Base-by-base conservation (phyloP, 306 rosid genomes). In the Ormosia emarginata region DNA sequence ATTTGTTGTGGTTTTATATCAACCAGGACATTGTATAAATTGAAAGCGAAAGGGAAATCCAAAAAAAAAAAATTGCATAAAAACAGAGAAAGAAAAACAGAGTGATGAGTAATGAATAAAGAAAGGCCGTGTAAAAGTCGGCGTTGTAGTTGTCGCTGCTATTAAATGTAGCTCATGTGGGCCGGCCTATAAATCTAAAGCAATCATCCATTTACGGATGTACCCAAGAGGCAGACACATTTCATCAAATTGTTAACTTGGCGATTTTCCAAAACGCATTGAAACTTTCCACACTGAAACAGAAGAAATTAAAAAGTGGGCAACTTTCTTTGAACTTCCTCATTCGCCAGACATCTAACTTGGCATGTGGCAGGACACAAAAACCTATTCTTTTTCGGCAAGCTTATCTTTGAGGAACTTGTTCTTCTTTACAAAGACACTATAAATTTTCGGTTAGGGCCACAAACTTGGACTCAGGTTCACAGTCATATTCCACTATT, bases 381-480 rank as follows among this genome's bases (percentile, higher is more conserved):
- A 61, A 17, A 34, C 14, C 43, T 30, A 34, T 71, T 72, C 61
- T 36, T 4, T 50, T 81, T 81, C 53, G 80, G 70, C 59, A 80
- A 69, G 43, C 63, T 85, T 77, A 77, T 77, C 81, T 30, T 40
- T 30, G 40, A 76, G 52, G 67, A 37, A 24, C 7, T 43, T 81
- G 73, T 52, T 65, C 67, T 79, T 29, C 55, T 56, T 43, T 70
- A 34, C 72, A 46, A 46, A 14, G 41, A 67, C 53, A 57, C 67
- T 4, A 43, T 40, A 14, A 43, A 52, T 8, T 34, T 40, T 43
- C 3, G 6, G 52, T 52, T 33, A 44, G 74, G 72, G 34, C 65
- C 83, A 81, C 46, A 10, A 46, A 50, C 24, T 32, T 67, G 18
- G 43, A 50, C 53, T 30, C 11, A 0, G 12, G 29, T 47, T 76